Evolutionary conservation across 352 stramenopile species (phyloP).

Genomic region (Pythium coloratum): DNA sequence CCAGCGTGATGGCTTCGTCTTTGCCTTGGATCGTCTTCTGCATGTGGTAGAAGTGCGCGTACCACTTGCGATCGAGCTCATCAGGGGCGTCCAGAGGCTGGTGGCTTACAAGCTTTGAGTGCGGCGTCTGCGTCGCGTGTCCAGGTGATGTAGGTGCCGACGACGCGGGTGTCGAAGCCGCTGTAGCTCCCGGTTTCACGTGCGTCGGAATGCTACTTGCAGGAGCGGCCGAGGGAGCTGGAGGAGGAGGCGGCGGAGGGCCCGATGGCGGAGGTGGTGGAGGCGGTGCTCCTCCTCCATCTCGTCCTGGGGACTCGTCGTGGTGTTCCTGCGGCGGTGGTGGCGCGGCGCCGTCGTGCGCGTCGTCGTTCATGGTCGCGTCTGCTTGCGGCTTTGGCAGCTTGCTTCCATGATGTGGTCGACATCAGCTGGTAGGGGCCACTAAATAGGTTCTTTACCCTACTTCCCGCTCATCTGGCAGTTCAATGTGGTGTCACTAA

Average conservation of each 20-base stretch:
- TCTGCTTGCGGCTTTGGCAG: not conserved
- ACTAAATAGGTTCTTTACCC: not conserved
- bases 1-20: constrained; percentile 52
- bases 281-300: constrained; percentile 20
- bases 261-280: constrained; percentile 39
- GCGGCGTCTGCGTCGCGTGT: constrained; percentile 35
- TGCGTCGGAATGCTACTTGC: constrained; percentile 18
- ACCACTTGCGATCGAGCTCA: constrained; percentile 86
- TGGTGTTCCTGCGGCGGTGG: constrained; percentile 24
- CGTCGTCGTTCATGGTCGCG: constrained; percentile 22
- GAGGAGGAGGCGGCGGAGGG: constrained; percentile 34
- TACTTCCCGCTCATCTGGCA: not conserved
- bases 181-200: constrained; percentile 16
- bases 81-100: constrained; percentile 70
- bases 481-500: constrained; percentile 26
- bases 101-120: constrained; percentile 76
- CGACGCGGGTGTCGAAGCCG: constrained; percentile 9
- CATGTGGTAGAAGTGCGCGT: constrained; percentile 84
- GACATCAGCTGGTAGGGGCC: not conserved
- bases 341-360: constrained; percentile 7
- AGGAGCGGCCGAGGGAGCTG: constrained; percentile 18
- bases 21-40: constrained; percentile 80
- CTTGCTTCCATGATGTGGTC: constrained; percentile 1
- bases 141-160: constrained; percentile 35
- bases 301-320: constrained; percentile 17